Base-by-base conservation (phyloP, 1,284 basidiomycete genomes). In the Puccinia horiana region DNA sequence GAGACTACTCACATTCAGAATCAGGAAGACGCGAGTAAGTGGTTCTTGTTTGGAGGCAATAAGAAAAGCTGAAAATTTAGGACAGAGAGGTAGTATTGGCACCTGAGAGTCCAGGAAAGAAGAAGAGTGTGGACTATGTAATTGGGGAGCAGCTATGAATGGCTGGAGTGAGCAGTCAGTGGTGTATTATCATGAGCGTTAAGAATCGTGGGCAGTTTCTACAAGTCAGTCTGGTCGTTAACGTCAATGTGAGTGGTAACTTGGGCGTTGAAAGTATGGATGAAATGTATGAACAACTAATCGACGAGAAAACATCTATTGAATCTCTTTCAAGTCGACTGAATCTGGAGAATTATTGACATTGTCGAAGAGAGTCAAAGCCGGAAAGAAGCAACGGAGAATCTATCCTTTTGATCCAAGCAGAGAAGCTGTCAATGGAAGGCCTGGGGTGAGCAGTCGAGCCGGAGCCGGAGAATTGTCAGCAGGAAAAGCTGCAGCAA, bases 191-290 rank as follows among this genome's bases (percentile, higher is more conserved):
- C 32, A 29, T 47, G 3, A 49, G 69, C 26, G 47, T 70, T 37
- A 35, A 65, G 35, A 35, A 40, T 74, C 49, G 72, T 74, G 42
- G 49, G 52, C 49, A 74, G 52, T 35, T 74, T 74, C 72, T 74
- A 74, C 72, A 70, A 47, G 20, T 63, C 35, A 67, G 47, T 40
- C 29, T 47, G 72, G 72, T 74, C 72, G 72, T 74, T 74, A 74
- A 32, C 47, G 47, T 73, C 44, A 73, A 35, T 73, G 70, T 26
- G 70, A 56, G 49, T 56, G 47, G 72, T 35, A 56, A 35, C 32
- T n/a, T 20, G 35, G 44, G n/a, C 18, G 69, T 26, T 72, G 40
- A 44, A 52, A 35, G 58, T 29, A 14, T 12, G 58, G 58, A 32
- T 61, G 6, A 26, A 40, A 65, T 65, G 32, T 40, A 65, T 65